Evolutionary conservation across 2,329 filamentous ascomycete genomes (phyloP).

Genomic region (Cordyceps militaris): DNA sequence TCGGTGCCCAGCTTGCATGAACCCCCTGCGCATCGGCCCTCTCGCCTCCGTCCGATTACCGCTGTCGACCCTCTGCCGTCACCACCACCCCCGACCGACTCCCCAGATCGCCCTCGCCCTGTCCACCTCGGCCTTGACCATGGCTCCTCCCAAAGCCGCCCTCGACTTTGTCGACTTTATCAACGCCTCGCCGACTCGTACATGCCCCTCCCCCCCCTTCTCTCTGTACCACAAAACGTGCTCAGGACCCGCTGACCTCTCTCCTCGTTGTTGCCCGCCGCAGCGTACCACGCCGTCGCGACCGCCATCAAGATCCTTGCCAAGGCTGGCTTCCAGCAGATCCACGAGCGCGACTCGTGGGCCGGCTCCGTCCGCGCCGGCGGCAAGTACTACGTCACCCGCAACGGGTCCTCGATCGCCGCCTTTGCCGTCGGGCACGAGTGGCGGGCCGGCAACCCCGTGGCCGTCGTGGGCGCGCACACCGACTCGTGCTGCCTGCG

Average conservation of each 20-base stretch:
- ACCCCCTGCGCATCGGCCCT: neutral
- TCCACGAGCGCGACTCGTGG: conserved; percentile 91
- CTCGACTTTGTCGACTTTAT: conserved; percentile 89
- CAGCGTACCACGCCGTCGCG: conserved; percentile 90
- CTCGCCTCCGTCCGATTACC: neutral
- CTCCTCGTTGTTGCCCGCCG: neutral
- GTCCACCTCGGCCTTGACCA: conserved; percentile 30
- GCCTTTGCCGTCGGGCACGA: conserved; percentile 85
- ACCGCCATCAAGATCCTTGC: conserved; percentile 69
- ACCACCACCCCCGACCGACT: neutral
- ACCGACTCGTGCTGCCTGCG: conserved; percentile 91
- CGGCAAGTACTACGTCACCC: conserved; percentile 93
- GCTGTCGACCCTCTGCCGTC: neutral
- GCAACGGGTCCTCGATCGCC: conserved; percentile 85
- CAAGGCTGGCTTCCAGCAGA: conserved; percentile 76
- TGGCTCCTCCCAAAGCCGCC: conserved; percentile 52
- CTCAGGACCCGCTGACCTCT: neutral
- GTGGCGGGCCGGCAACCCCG: conserved; percentile 86
- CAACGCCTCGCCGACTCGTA: conserved; percentile 90
- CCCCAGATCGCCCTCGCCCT: conserved; percentile 15
- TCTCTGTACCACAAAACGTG: neutral
- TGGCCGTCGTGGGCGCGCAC: conserved; percentile 91
- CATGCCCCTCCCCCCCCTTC: conserved; percentile 23
- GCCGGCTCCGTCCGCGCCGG: conserved; percentile 70
- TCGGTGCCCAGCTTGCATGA: neutral